Evolutionary conservation across 495 filamentous ascomycete genomes (phyloP).

Genomic region (Penicillium psychrofluorescens): DNA sequence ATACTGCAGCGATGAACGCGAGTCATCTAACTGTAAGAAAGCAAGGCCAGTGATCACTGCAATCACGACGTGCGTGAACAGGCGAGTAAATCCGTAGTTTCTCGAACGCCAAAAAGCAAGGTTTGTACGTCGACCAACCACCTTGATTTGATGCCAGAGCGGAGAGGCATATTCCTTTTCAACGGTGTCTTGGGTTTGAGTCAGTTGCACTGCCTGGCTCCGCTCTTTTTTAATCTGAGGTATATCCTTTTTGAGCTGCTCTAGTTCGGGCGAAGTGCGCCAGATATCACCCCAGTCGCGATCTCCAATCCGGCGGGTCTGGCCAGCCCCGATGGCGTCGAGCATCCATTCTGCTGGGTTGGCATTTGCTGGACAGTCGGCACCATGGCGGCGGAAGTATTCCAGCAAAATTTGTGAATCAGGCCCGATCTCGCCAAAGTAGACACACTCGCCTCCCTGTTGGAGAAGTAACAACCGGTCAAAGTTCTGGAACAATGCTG

Average conservation of each 20-base stretch:
- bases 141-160: constrained; percentile 60
- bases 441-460: constrained; percentile 56
- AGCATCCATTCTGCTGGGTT: constrained; percentile 87
- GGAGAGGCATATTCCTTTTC: constrained; percentile 72
- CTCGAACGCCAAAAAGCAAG: constrained; percentile 66
- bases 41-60: constrained; percentile 67
- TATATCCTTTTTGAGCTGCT: constrained; percentile 59
- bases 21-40: constrained; percentile 62
- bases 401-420: constrained; percentile 35
- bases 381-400: constrained; percentile 48
- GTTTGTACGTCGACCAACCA: constrained; percentile 57
- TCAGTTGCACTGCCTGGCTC: constrained; percentile 36
- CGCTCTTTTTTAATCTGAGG: constrained; percentile 56
- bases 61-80: constrained; percentile 70
- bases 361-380: constrained; percentile 44
- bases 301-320: constrained; percentile 62
- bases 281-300: constrained; percentile 78
- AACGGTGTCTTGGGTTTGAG: constrained; percentile 13
- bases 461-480: constrained; percentile 60
- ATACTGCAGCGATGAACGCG: constrained; percentile 63
- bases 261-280: constrained; percentile 62
- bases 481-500: constrained; percentile 78
- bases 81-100: constrained; percentile 69
- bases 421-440: constrained; percentile 60
- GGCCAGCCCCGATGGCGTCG: constrained; percentile 76